Evolutionary conservation across 75 land plant genomes (phyloP), one percentile per base, ranked within the genome.

Genomic region (Isoetes taiwanensis): DNA sequence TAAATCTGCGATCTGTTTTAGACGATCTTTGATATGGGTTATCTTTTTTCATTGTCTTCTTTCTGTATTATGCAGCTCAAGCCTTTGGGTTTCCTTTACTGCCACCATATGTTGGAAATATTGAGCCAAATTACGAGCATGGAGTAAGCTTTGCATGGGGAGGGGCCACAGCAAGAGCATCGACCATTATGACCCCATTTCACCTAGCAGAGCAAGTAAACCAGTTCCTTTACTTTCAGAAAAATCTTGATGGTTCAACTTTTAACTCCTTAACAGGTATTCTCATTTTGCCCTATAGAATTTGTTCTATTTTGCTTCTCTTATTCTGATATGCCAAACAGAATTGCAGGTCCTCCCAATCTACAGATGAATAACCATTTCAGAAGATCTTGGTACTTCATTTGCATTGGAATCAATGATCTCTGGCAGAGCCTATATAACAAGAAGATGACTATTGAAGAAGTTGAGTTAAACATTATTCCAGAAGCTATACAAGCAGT

Each of bases 341-440:
- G 5, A 19, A 8, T 46, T 46, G 16, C 50, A 46, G 50, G 50
- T 6, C 25, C 12, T 46, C 25, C 50, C 16, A 46, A n/a, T n/a
- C 4, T 46, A 46, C 50, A 19, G 25, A 19, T 23, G 4, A 19
- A 19, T 46, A 46, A 23, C 16, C 5, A 19, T 23, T 46, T 46
- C 16, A 19, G 21, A 6, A 46, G 21, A 8, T 16, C n/a, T 23
- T 4, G 16, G 5, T 23, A 46, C 16, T 46, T 16, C 25, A 46
- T 46, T n/a, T 46, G 21, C 16, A 46, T 46, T 4, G 50, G 50
- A 6, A 46, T 46, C 50, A 46, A 46, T n/a, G 50, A 46, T 46
- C 23, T 46, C 16, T 46, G 16, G 5, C 50, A 46, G 19, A 46
- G 25, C 16, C 23, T 19, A 6, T 19, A 6, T n/a, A 46, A 46